Conservation (phyloP, 768 basidiomycete genomes). For the Tricholoma matsutake region DNA sequence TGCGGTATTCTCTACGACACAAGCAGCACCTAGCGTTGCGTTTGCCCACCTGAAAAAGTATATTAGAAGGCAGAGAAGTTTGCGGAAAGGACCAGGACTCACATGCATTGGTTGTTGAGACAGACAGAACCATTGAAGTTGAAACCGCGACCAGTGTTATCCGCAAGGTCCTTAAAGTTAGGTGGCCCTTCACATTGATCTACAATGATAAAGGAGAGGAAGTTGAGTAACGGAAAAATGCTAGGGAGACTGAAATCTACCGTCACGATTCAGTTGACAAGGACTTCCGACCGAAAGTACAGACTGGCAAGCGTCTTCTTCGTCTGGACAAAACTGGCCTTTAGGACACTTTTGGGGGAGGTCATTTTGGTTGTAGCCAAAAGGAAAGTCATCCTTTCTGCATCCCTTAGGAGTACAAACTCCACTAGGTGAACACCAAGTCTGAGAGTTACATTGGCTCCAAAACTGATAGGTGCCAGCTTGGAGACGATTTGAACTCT, state of each 20-base stretch:
- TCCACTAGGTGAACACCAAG: constrained; percentile 55
- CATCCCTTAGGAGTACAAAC: constrained; percentile 67
- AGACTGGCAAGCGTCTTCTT: constrained; percentile 64
- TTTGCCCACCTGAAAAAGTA: constrained; percentile 66
- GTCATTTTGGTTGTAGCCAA: constrained; percentile 50
- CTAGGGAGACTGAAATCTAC: constrained; percentile 35
- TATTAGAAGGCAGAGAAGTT: neutral
- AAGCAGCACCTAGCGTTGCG: constrained; percentile 57
- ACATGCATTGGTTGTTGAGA: constrained; percentile 83
- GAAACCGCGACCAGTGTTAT: constrained; percentile 61
- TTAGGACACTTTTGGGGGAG: constrained; percentile 60
- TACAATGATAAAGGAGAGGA: constrained; percentile 24
- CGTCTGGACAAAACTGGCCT: constrained; percentile 82
- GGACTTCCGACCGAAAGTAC: constrained; percentile 57
- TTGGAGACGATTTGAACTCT: constrained; percentile 63
- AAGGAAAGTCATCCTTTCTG: constrained; percentile 74
- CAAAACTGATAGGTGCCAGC: constrained; percentile 77
- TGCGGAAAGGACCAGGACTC: constrained; percentile 22
- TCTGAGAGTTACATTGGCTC: constrained; percentile 70
- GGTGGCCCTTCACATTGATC: constrained; percentile 76
- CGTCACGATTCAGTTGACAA: constrained; percentile 88
- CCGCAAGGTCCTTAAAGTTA: constrained; percentile 60
- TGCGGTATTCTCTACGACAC: constrained; percentile 74
- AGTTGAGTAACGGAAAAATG: neutral
- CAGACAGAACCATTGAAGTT: constrained; percentile 85